These are phyloP conservation scores for Torulaspora microellipsoides DNA, from an alignment of 805 yeast genomes.

Conservation along the genomic window DNA sequence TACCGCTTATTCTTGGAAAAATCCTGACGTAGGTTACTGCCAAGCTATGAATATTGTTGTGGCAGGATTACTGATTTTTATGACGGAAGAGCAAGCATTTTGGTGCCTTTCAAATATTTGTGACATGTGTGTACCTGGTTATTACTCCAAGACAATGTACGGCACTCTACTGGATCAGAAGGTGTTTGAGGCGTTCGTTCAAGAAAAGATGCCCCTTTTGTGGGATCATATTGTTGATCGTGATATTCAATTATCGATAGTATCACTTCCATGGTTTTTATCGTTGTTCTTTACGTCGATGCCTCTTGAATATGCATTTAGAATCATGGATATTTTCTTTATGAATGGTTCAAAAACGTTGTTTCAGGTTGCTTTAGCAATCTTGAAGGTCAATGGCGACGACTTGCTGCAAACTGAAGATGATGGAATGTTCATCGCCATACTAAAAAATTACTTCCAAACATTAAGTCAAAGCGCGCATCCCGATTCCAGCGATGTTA, in stretches of 20 bases:
- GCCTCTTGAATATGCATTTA: constrained; percentile 90
- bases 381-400: constrained; percentile 85
- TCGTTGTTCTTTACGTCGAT: constrained; percentile 85
- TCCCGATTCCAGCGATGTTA: constrained; percentile 61
- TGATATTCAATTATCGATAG: constrained; percentile 90
- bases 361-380: constrained; percentile 90
- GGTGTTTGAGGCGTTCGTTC: constrained; percentile 87
- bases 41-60: constrained; percentile 97
- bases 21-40: constrained; percentile 96
- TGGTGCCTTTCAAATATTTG: constrained; percentile 84
- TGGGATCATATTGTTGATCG: constrained; percentile 74
- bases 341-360: constrained; percentile 83
- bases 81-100: constrained; percentile 96
- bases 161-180: constrained; percentile 92
- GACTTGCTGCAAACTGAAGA: constrained; percentile 73
- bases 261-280: constrained; percentile 93
- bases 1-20: constrained; percentile 93
- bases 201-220: constrained; percentile 80
- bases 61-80: constrained; percentile 72
- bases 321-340: constrained; percentile 86
- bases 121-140: constrained; percentile 87
- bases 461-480: constrained; percentile 75
- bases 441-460: constrained; percentile 76
- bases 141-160: constrained; percentile 95
- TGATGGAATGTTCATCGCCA: constrained; percentile 86